These are phyloP conservation scores for Exophiala calicioides DNA, from an alignment of 2,329 filamentous ascomycete genomes.

Conservation along the genomic window DNA sequence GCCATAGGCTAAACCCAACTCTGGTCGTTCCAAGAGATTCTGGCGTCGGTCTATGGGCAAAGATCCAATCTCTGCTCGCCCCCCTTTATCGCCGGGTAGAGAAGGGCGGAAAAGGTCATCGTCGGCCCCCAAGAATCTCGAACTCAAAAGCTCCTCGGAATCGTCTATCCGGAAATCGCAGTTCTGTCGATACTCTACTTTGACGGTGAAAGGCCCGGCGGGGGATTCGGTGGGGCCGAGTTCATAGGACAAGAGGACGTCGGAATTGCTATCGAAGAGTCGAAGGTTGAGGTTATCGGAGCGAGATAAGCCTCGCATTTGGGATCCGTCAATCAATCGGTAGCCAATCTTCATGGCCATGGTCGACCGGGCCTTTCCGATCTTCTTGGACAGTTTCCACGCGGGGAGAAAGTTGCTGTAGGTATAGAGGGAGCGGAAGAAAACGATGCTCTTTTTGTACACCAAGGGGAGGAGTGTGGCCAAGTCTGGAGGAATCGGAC, in stretches of 20 bases:
- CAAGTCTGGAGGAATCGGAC: conserved; percentile 46
- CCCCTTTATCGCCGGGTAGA: conserved; percentile 56
- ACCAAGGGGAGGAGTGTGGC: conserved; percentile 73
- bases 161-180: conserved; percentile 91
- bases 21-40: conserved; percentile 50
- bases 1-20: conserved; percentile 79
- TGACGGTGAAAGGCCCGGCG: conserved; percentile 77
- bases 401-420: conserved; percentile 79
- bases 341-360: conserved; percentile 72
- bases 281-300: conserved; percentile 71
- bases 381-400: conserved; percentile 78
- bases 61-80: conserved; percentile 60
- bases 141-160: conserved; percentile 85
- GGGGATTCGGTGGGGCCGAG: conserved; percentile 86
- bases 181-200: conserved; percentile 81
- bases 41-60: conserved; percentile 62
- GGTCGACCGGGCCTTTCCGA: conserved; percentile 68
- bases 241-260: conserved; percentile 72
- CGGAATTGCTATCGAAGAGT: conserved; percentile 63
- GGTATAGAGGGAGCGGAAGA: conserved; percentile 86
- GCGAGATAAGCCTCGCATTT: conserved; percentile 52
- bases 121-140: conserved; percentile 87
- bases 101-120: conserved; percentile 85
- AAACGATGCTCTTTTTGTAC: conserved; percentile 95
- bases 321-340: conserved; percentile 67